Conservation (phyloP, 345 rosid species). For the Toxicodendron radicans region DNA sequence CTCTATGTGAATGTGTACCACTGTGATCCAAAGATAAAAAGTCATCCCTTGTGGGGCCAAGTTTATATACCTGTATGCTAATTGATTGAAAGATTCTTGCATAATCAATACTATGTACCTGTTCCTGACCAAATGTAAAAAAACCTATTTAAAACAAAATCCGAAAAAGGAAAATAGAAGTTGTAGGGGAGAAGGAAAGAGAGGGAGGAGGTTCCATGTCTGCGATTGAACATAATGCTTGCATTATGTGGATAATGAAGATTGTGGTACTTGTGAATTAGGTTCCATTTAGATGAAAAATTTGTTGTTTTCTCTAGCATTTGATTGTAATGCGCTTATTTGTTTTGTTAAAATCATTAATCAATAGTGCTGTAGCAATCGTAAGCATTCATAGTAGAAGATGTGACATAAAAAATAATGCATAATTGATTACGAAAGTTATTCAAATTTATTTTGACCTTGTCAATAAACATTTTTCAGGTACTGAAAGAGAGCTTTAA, state of each 20-base stretch:
- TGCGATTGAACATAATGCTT: background rate
- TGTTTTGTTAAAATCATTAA: background rate
- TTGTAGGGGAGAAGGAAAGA: no score
- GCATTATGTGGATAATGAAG: background rate
- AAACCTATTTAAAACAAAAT: background rate
- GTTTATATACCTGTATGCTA: no score
- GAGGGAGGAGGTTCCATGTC: no score
- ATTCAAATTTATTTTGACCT: conserved; percentile 11
- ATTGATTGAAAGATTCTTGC: background rate
- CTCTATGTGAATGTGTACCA: background rate
- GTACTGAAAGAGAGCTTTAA: conserved; percentile 98
- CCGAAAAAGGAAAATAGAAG: background rate
- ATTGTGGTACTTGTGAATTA: background rate
- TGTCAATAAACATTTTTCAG: conserved; percentile 43
- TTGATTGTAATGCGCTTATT: conserved; percentile 1
- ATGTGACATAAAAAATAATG: background rate
- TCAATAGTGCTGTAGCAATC: background rate
- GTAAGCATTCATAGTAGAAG: background rate
- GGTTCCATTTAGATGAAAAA: no score
- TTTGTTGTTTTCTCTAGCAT: background rate
- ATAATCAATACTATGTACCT: background rate
- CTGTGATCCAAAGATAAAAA: background rate
- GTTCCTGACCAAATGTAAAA: background rate
- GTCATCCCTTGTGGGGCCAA: background rate
- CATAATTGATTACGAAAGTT: background rate